Conservation (phyloP, 2,329 filamentous ascomycete genomes). For the Penicillium capsulatum region DNA sequence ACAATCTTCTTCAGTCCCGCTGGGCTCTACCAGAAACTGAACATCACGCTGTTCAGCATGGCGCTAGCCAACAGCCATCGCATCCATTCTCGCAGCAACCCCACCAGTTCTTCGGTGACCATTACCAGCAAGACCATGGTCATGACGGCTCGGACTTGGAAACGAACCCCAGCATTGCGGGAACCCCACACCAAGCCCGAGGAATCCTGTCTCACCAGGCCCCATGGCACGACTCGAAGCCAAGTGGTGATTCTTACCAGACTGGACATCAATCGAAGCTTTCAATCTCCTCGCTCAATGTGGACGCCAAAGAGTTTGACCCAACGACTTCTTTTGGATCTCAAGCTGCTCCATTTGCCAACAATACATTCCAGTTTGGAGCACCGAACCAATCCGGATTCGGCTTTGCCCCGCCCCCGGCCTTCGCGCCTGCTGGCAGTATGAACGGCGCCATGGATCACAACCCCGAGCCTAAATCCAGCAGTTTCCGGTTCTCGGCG, state of each 20-base stretch:
- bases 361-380: conserved; percentile 42
- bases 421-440: conserved; percentile 58
- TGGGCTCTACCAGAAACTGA: conserved; percentile 38
- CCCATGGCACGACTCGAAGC: conserved; percentile 34
- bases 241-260: conserved; percentile 31
- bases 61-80: conserved; percentile 15
- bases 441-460: conserved; percentile 16
- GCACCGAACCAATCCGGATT: conserved; percentile 26
- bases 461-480: conserved; percentile 12
- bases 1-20: conserved; percentile 32
- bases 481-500: conserved; percentile 62
- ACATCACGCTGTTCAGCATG: conserved; percentile 21
- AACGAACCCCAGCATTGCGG: conserved; percentile 68
- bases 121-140: conserved; percentile 28
- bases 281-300: conserved; percentile 76
- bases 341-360: conserved; percentile 42
- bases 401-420: conserved; percentile 55
- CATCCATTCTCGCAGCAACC: conserved; percentile 27
- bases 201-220: conserved; percentile 27
- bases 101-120: conserved; percentile 34
- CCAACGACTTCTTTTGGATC: conserved; percentile 51
- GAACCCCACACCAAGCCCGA: conserved; percentile 50
- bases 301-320: conserved; percentile 82
- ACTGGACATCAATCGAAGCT: conserved; percentile 61
- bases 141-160: conserved; percentile 63